phyloP scores from a whole-genome alignment of 2,329 filamentous ascomycete genomes.

The Diaporthe velutina region DNA sequence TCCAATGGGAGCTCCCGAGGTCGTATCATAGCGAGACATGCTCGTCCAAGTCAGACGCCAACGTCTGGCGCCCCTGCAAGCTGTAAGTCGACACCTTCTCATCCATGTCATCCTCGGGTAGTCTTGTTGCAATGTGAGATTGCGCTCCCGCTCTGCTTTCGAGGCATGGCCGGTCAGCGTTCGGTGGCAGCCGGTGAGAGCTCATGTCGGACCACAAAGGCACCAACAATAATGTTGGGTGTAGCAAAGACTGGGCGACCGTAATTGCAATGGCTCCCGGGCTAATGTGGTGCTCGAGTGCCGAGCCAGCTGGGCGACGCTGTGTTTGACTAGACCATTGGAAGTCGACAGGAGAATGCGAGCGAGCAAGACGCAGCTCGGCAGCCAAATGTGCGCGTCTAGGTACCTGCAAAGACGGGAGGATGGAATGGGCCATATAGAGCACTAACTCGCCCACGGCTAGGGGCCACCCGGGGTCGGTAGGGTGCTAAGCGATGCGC shows the following conservation, averaged over 20 bases:
- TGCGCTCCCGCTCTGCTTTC: background rate
- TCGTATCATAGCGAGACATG: background rate
- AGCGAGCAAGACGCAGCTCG: background rate
- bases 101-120: background rate
- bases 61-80: no score
- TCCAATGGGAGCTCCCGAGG: background rate
- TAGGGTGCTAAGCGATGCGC: slow-evolving; percentile 8
- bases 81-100: background rate
- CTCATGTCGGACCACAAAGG: background rate
- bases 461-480: background rate
- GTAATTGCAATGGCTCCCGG: background rate
- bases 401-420: background rate
- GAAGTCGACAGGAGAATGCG: slow-evolving; percentile 25
- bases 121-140: background rate
- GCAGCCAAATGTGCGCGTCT: background rate
- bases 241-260: background rate
- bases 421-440: background rate
- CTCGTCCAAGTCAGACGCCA: background rate
- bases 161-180: background rate
- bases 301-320: slow-evolving; percentile 18
- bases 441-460: slow-evolving; percentile 4
- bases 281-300: slow-evolving; percentile 5
- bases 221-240: background rate
- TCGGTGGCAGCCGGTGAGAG: background rate
- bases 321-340: background rate